phyloP scores from a whole-genome alignment of 1,284 basidiomycete species.

The Puccinia hordei region DNA sequence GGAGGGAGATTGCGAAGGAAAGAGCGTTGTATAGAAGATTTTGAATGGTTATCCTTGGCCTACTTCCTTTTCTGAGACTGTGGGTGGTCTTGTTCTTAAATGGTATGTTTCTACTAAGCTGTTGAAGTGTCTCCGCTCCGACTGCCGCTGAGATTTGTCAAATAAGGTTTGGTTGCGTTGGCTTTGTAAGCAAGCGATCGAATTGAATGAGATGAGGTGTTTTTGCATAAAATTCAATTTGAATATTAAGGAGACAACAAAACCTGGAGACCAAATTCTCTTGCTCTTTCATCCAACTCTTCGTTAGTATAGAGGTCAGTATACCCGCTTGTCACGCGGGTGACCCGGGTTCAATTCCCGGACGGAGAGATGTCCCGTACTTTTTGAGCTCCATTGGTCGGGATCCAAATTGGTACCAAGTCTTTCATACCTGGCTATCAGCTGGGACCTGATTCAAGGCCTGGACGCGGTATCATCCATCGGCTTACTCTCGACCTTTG shows the following conservation, averaged over 20 bases:
- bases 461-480: too few relatives aligned
- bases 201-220: not conserved
- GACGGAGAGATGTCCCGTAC: slow-evolving; percentile 14
- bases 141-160: not conserved
- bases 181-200: not conserved
- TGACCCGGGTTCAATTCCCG: slow-evolving; percentile 48
- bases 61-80: not conserved
- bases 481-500: too few relatives aligned
- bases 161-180: not conserved
- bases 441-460: too few relatives aligned
- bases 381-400: not conserved
- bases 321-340: slow-evolving; percentile 49
- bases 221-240: not conserved
- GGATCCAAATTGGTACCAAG: too few relatives aligned
- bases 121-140: not conserved
- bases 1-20: too few relatives aligned
- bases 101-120: not conserved
- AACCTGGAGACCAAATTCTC: too few relatives aligned
- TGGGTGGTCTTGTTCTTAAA: not conserved
- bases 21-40: too few relatives aligned
- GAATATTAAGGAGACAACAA: too few relatives aligned
- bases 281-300: too few relatives aligned
- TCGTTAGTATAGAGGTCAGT: slow-evolving; percentile 48
- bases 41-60: too few relatives aligned
- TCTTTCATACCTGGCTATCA: too few relatives aligned